These are phyloP conservation scores for Aspergillus floridensis DNA, from an alignment of 2,329 filamentous ascomycete species.

Conservation along the genomic window DNA sequence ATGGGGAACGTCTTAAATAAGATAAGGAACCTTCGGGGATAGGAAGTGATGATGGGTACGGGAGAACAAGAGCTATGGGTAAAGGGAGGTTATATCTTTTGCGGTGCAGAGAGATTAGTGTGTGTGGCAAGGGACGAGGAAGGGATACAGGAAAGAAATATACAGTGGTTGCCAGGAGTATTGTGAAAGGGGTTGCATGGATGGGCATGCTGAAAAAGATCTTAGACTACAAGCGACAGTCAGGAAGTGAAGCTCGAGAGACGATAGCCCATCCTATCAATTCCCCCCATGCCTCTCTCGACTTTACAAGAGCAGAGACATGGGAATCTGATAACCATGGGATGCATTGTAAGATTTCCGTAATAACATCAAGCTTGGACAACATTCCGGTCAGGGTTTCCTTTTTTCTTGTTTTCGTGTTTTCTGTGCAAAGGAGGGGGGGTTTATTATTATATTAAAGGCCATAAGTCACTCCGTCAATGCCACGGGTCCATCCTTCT, in stretches of 20 bases:
- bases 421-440: neutral
- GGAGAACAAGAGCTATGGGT: too few relatives aligned
- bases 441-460: neutral
- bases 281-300: slow-evolving; percentile 13
- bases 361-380: neutral
- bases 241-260: slow-evolving; percentile 3
- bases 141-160: too few relatives aligned
- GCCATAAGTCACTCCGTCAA: neutral
- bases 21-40: too few relatives aligned
- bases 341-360: slow-evolving; percentile 15
- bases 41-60: too few relatives aligned
- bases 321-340: slow-evolving; percentile 4
- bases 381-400: neutral
- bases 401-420: slow-evolving; percentile 1
- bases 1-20: too few relatives aligned
- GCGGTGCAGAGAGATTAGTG: too few relatives aligned
- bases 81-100: too few relatives aligned
- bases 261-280: slow-evolving; percentile 9
- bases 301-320: slow-evolving; percentile 14
- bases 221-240: too few relatives aligned
- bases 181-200: too few relatives aligned
- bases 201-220: too few relatives aligned
- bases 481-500: neutral
- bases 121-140: too few relatives aligned
- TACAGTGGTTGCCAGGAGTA: too few relatives aligned